Evolutionary conservation across 2,329 filamentous ascomycete species (phyloP).

Genomic region (Aschersonia sp.): DNA sequence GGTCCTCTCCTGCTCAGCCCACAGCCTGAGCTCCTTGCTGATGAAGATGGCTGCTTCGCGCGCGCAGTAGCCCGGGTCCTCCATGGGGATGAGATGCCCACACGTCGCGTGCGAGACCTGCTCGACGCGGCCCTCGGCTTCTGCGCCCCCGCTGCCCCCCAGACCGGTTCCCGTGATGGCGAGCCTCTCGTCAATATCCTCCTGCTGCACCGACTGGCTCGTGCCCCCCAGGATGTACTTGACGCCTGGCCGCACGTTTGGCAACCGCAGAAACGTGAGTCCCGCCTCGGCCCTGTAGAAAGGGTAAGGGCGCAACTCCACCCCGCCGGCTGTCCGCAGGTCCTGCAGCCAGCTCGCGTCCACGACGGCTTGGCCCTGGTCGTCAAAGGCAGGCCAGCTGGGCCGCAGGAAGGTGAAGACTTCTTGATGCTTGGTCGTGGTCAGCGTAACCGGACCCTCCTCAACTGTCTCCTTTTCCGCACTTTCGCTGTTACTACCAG

Average conservation of each 20-base stretch:
- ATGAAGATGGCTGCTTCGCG: constrained; percentile 42
- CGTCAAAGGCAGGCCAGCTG: constrained; percentile 30
- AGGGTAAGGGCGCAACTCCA: constrained; percentile 24
- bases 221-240: constrained; percentile 54
- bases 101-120: constrained; percentile 46
- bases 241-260: constrained; percentile 45
- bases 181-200: constrained; percentile 42
- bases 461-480: constrained; percentile 5
- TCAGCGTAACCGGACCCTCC: constrained; percentile 46
- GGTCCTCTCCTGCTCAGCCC: constrained; percentile 39
- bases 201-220: constrained; percentile 39
- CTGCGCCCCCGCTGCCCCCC: constrained; percentile 51
- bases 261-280: constrained; percentile 40
- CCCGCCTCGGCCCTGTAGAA: constrained; percentile 55
- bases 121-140: constrained; percentile 47
- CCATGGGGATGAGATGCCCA: constrained; percentile 78
- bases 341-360: constrained; percentile 29
- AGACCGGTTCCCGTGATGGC: constrained; percentile 46
- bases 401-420: constrained; percentile 63
- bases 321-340: constrained; percentile 23
- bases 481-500: too few relatives aligned
- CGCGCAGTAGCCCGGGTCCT: constrained; percentile 54
- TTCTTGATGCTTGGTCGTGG: constrained; percentile 69
- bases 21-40: constrained; percentile 37
- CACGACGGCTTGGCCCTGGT: constrained; percentile 21